Base-by-base conservation (phyloP, 1,284 basidiomycete species). In the Tylopilus orsonianus region DNA sequence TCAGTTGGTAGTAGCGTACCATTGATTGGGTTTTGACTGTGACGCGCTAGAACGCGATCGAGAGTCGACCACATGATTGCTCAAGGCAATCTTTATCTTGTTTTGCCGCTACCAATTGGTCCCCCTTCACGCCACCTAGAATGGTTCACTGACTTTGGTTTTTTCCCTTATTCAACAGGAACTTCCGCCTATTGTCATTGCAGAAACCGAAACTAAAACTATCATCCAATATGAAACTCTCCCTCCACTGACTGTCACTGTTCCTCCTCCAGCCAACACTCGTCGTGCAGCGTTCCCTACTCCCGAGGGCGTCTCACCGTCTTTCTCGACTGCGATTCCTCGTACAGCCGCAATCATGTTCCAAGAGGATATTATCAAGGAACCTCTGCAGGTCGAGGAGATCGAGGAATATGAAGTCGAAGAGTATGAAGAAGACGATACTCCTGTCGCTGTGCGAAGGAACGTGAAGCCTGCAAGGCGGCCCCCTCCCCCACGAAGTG, bases 261-360 rank as follows among this genome's bases (percentile, higher is more conserved):
- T 85, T 54, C 87, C 85, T 48, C 78, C 84, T 22, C 88, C 88
- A 52, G 84, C 87, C 59, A 85, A 81, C 63, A 90, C 87, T 41
- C 86, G 87, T 54, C 77, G 79, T 56, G 88, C 82, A 51, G 82
- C 85, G 27, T 78, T 78, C 54, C 88, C 88, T 30, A 78, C 79
- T 24, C 87, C 89, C 7, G 79, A 84, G 61, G 75, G 74, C 19
- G 75, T 74, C 26, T 74, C 79, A 4, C 72, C 77, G 14, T 73
- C 78, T 30, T 77, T 79, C 19, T 68, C 74, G 8, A 72, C 77
- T 9, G 65, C 68, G 41, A 81, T 78, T 59, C 87, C 86, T 20
- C 77, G 77, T 53, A 90, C 87, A 19, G 88, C 85, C 10, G 79
- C 83, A 19, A 73, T 87, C 41, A 64, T 80, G 23, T 75, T 78